Percentiles rank a stretch among this genome's conserved stretches.
Conservation (phyloP, 495 filamentous ascomycete genomes). For the Cryomyces antarcticus region DNA sequence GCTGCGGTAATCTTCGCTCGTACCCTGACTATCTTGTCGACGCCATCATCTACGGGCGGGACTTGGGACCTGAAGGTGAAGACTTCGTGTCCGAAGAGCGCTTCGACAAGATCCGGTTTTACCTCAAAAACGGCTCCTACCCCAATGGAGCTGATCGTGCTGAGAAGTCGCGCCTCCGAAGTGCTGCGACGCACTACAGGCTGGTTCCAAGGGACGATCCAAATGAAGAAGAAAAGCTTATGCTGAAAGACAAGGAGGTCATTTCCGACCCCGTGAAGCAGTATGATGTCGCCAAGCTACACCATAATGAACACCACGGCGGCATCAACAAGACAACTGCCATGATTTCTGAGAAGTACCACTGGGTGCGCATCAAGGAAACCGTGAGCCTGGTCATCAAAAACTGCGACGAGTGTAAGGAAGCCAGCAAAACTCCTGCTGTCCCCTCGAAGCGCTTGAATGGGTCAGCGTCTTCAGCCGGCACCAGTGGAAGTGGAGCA, state of each 20-base stretch:
- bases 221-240: slow-evolving; percentile 52
- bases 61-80: slow-evolving; percentile 56
- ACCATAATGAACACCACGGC: slow-evolving; percentile 63
- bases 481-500: no score
- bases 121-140: slow-evolving; percentile 87
- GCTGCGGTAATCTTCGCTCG: slow-evolving; percentile 65
- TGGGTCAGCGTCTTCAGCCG: no score
- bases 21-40: slow-evolving; percentile 67
- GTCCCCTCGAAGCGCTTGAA: no score
- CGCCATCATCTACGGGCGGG: slow-evolving; percentile 90
- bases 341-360: slow-evolving; percentile 78
- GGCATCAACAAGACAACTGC: slow-evolving; percentile 98
- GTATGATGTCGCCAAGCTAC: slow-evolving; percentile 64
- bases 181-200: slow-evolving; percentile 91
- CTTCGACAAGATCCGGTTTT: slow-evolving; percentile 96
- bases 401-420: slow-evolving; percentile 74
- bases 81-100: slow-evolving; percentile 88
- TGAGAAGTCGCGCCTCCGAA: slow-evolving; percentile 83
- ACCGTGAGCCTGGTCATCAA: slow-evolving; percentile 88
- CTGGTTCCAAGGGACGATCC: slow-evolving; percentile 28
- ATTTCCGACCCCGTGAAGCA: slow-evolving; percentile 79
- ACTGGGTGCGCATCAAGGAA: slow-evolving; percentile 98
- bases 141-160: slow-evolving; percentile 83
- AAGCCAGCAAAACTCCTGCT: background rate
- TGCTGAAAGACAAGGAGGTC: slow-evolving; percentile 97